These are phyloP conservation scores for Globisporangium megalacanthum DNA, from an alignment of 352 stramenopile genomes.

Conservation along the genomic window DNA sequence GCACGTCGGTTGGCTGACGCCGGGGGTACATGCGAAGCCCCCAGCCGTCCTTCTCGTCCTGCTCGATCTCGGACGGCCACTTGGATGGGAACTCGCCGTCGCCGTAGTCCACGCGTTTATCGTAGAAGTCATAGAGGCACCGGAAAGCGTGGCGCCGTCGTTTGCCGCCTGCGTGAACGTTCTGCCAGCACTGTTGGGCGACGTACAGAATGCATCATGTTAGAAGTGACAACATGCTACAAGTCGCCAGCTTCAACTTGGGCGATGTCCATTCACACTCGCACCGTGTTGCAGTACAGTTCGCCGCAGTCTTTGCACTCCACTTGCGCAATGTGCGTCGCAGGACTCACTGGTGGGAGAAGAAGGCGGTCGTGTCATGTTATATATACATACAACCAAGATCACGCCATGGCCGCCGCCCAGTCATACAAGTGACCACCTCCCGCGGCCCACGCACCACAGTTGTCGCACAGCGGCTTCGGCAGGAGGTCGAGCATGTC, in stretches of 20 bases:
- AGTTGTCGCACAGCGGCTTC: slow-evolving; percentile 88
- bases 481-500: slow-evolving; percentile 89
- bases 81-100: slow-evolving; percentile 87
- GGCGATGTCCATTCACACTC: background rate
- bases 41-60: slow-evolving; percentile 86
- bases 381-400: no score
- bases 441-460: slow-evolving; percentile 26
- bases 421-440: no score
- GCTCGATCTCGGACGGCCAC: slow-evolving; percentile 87
- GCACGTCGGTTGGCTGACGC: slow-evolving; percentile 35
- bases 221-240: background rate
- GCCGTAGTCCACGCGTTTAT: slow-evolving; percentile 87
- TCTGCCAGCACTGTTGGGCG: slow-evolving; percentile 65
- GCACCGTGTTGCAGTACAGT: slow-evolving; percentile 81
- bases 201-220: background rate
- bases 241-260: background rate
- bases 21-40: slow-evolving; percentile 46
- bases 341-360: slow-evolving; percentile 7
- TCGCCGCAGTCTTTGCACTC: slow-evolving; percentile 90
- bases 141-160: slow-evolving; percentile 80
- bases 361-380: no score
- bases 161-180: slow-evolving; percentile 84
- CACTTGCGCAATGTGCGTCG: slow-evolving; percentile 41
- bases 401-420: background rate
- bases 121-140: slow-evolving; percentile 90